These are phyloP conservation scores for Nemania bipapillata DNA, from an alignment of 2,329 filamentous ascomycete species.

Conservation along the genomic window DNA sequence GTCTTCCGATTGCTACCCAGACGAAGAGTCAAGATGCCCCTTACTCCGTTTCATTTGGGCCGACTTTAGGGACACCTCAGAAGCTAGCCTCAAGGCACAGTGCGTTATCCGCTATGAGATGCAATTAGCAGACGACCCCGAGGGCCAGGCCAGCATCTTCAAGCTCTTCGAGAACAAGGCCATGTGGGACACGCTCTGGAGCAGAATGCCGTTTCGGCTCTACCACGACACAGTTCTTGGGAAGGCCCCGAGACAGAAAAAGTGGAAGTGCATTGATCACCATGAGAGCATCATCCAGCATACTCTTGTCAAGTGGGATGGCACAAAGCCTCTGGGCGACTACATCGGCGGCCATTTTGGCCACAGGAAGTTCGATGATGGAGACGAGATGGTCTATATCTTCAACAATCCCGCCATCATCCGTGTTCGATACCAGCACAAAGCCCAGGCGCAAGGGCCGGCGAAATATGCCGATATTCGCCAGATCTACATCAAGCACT, in stretches of 20 bases:
- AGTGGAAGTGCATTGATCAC: neutral
- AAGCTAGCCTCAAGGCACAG: neutral
- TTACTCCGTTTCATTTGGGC: constrained; percentile 9
- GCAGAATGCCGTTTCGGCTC: neutral
- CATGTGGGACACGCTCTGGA: constrained; percentile 11
- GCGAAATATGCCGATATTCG: constrained; percentile 6
- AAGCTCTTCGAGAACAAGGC: constrained; percentile 6
- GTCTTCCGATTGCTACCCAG: neutral
- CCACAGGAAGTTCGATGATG: neutral
- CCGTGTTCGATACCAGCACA: constrained; percentile 14
- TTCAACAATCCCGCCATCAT: constrained; percentile 19
- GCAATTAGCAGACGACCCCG: neutral
- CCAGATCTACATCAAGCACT: neutral
- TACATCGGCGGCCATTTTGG: constrained; percentile 1
- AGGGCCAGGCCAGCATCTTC: neutral
- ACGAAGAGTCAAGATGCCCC: constrained; percentile 2
- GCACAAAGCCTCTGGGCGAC: neutral
- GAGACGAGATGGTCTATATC: neutral
- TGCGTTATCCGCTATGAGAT: constrained; percentile 10
- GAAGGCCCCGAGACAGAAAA: neutral
- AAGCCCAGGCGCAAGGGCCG: neutral
- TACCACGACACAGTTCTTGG: constrained; percentile 3
- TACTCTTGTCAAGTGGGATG: constrained; percentile 14
- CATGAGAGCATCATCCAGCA: neutral
- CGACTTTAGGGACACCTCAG: constrained; percentile 1